Evolutionary conservation across 1,284 basidiomycete species (phyloP).

Genomic region (Malassezia restricta): DNA sequence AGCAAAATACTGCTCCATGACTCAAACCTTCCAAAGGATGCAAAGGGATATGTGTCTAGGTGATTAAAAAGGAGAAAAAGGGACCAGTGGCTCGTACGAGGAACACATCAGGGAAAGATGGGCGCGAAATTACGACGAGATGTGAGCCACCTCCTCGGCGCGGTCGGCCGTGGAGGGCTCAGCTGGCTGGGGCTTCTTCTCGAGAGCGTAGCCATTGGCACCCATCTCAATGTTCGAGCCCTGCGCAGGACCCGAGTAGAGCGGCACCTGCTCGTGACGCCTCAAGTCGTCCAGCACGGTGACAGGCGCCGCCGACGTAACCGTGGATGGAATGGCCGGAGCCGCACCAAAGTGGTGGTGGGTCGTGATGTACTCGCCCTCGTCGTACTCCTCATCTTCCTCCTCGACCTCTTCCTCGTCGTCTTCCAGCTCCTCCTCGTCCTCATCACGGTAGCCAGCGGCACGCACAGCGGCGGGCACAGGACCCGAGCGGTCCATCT

Average conservation of each 20-base stretch:
- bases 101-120: neutral
- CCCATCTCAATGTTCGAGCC: slow-evolving; percentile 52
- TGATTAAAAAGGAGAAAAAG: neutral
- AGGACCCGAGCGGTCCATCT: slow-evolving; percentile 81
- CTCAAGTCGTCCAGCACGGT: slow-evolving; percentile 18
- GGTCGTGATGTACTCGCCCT: slow-evolving; percentile 10
- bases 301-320: slow-evolving; percentile 22
- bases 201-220: slow-evolving; percentile 49
- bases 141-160: slow-evolving; percentile 9
- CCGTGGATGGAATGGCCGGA: slow-evolving; percentile 31
- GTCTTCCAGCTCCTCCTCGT: slow-evolving; percentile 56
- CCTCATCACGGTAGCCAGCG: slow-evolving; percentile 60
- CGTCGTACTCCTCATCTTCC: slow-evolving; percentile 46
- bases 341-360: slow-evolving; percentile 17
- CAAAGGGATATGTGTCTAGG: slow-evolving; percentile 4
- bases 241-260: slow-evolving; percentile 42
- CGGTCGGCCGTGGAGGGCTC: neutral
- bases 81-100: neutral
- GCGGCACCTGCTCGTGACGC: slow-evolving; percentile 39
- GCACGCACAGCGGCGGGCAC: slow-evolving; percentile 82
- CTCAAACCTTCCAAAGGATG: neutral
- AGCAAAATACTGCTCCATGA: neutral
- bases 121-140: slow-evolving; percentile 2
- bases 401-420: slow-evolving; percentile 52
- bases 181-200: slow-evolving; percentile 12